These are phyloP conservation scores for Botrytis pseudocinerea DNA, from an alignment of 2,329 filamentous ascomycete species.

Conservation along the genomic window DNA sequence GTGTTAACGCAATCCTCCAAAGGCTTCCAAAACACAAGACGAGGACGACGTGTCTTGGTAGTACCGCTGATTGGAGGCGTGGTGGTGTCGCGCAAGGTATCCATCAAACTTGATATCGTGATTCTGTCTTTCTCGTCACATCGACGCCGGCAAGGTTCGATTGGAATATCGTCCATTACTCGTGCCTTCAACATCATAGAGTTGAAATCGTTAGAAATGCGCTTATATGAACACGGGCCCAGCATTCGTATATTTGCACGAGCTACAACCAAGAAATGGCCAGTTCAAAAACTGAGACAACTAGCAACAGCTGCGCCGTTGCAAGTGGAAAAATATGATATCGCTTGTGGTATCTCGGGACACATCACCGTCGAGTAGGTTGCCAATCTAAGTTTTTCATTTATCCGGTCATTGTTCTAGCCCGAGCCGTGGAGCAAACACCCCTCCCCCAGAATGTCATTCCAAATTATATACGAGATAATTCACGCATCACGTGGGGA, in stretches of 20 bases:
- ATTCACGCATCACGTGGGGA: conserved; percentile 3
- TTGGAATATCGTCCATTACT: not conserved
- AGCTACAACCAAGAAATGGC: not conserved
- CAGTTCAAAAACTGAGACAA: conserved; percentile 4
- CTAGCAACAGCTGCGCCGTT: conserved; percentile 18
- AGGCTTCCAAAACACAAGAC: not conserved
- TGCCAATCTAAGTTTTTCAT: not conserved
- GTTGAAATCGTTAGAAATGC: not conserved
- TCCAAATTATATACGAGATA: not conserved
- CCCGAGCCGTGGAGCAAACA: not conserved
- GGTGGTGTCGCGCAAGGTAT: not conserved
- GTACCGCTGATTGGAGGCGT: not conserved
- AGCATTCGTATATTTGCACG: not conserved
- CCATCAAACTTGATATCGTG: not conserved
- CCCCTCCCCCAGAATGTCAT: not conserved
- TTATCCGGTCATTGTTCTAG: not conserved
- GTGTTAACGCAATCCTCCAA: not conserved
- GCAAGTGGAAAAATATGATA: conserved; percentile 29
- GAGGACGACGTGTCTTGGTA: not conserved
- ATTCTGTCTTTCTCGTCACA: not conserved
- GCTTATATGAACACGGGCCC: not conserved
- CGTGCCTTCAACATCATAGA: not conserved
- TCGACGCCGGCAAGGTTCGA: not conserved
- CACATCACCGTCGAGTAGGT: conserved; percentile 38
- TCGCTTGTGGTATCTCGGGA: conserved; percentile 36